These are phyloP conservation scores for Candolleomyces eurysporus DNA, from an alignment of 768 basidiomycete genomes.

Conservation along the genomic window DNA sequence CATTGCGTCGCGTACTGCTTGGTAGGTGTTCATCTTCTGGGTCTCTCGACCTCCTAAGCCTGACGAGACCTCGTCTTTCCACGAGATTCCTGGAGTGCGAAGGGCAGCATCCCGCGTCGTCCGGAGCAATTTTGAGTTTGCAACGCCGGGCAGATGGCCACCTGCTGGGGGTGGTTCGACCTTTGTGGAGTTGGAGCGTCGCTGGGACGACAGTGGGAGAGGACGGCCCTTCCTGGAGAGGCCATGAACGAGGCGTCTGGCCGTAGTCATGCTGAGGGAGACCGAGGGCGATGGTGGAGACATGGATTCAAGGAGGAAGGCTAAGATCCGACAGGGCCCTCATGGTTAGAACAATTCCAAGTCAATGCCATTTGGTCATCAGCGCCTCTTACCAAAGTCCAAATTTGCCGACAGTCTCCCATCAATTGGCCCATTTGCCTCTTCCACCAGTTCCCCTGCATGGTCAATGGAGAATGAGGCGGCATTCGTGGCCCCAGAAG, in stretches of 20 bases:
- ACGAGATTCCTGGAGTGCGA: slow-evolving; percentile 69
- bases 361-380: too few species aligned
- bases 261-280: slow-evolving; percentile 6
- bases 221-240: not conserved
- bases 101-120: slow-evolving; percentile 68
- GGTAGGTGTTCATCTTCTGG: slow-evolving; percentile 94
- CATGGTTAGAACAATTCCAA: too few species aligned
- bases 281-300: slow-evolving; percentile 28
- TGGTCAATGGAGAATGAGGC: slow-evolving; percentile 72
- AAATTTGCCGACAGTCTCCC: not conserved
- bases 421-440: not conserved
- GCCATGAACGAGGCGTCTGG: slow-evolving; percentile 9
- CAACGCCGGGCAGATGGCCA: slow-evolving; percentile 71
- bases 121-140: slow-evolving; percentile 63
- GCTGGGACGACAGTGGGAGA: slow-evolving; percentile 12
- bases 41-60: slow-evolving; percentile 79
- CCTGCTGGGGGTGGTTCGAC: slow-evolving; percentile 73
- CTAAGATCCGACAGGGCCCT: slow-evolving; percentile 42
- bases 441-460: not conserved
- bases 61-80: slow-evolving; percentile 59
- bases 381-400: not conserved
- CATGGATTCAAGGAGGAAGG: slow-evolving; percentile 39
- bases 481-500: slow-evolving; percentile 87
- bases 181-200: slow-evolving; percentile 53
- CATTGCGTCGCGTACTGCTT: slow-evolving; percentile 89